Evolutionary conservation across 2,329 filamentous ascomycete species (phyloP).

Genomic region (Fusarium lateritium): DNA sequence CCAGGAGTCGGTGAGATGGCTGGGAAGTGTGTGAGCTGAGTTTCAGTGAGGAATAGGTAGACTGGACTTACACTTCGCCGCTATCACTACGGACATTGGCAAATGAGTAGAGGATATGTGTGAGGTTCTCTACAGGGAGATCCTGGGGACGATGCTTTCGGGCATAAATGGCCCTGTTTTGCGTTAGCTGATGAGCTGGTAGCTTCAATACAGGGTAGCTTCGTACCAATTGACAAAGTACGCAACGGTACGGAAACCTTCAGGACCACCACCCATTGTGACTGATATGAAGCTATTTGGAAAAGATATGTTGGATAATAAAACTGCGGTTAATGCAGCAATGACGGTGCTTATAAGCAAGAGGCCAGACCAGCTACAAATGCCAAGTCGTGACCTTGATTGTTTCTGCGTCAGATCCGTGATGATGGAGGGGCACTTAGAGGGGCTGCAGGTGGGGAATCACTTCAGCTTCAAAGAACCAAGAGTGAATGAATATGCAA

Average conservation of each 20-base stretch:
- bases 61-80: constrained; percentile 77
- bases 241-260: constrained; percentile 75
- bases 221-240: constrained; percentile 80
- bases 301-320: constrained; percentile 21
- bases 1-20: constrained; percentile 72
- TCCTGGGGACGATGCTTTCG: constrained; percentile 89
- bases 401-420: constrained; percentile 37
- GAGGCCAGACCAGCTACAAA: constrained; percentile 28
- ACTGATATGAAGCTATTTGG: constrained; percentile 3
- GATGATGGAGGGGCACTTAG: constrained; percentile 40
- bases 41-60: background rate
- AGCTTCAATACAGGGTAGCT: constrained; percentile 4
- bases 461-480: constrained; percentile 16
- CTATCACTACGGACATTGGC: constrained; percentile 85
- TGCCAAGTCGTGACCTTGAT: constrained; percentile 19
- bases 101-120: constrained; percentile 92
- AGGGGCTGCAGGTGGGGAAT: constrained; percentile 34
- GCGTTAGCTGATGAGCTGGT: constrained; percentile 8
- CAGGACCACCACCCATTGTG: constrained; percentile 62
- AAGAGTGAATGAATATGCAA: background rate
- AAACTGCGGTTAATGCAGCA: constrained; percentile 18
- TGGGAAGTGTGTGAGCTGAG: constrained; percentile 35
- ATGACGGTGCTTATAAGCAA: constrained; percentile 22
- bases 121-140: constrained; percentile 84
- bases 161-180: constrained; percentile 81